Evolutionary conservation across 345 rosid genomes (phyloP), one percentile per base, ranked within the genome.

Genomic region (Gossypioides kirkii): DNA sequence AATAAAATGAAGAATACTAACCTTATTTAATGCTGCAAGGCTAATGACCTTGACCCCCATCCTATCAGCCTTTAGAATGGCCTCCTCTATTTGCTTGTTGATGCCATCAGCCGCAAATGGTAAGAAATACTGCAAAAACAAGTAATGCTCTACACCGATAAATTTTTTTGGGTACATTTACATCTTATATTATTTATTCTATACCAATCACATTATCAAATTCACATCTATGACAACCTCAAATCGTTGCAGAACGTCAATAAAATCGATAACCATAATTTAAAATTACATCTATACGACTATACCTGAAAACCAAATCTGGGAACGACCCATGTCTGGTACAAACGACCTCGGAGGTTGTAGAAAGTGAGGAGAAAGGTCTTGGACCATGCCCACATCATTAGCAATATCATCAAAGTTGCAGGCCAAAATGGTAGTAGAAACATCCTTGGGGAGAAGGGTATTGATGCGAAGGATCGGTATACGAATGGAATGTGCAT

Each of bases 1-100:
- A n/a, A n/a, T n/a, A n/a, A n/a, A n/a, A n/a, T 32, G 20, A 42
- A 22, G 20, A 62, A 69, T 74, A 23, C 70, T 28, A 56, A 90
- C 97, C 97, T 91, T 91, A 69, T 91, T 91, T 68, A 91, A 79
- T 73, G 99, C 99, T 75, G 99, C 99, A 78, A 96, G 92, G 83
- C 99, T 93, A 73, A 96, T 86, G 78, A 96, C 96, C 80, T 91
- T 91, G 18, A 96, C 90, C 42, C 99, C 99, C 54, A 87, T 63
- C 74, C 79, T 83, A 79, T 96, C 92, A 8, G 98, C 99, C 53
- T 75, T 85, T 5, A 96, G 77, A 49, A 96, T 96, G 41, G 97
- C 98, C 47, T 73, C 79, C 74, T 96, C 99, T 4, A 96, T 96
- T 9, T 76, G 88, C 46, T 87, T 80, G 80, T 96, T 96, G 50